Evolutionary conservation across 441 rosid genomes (phyloP), one percentile per base, ranked within the genome.

Genomic region (Aquilaria agallochum): DNA sequence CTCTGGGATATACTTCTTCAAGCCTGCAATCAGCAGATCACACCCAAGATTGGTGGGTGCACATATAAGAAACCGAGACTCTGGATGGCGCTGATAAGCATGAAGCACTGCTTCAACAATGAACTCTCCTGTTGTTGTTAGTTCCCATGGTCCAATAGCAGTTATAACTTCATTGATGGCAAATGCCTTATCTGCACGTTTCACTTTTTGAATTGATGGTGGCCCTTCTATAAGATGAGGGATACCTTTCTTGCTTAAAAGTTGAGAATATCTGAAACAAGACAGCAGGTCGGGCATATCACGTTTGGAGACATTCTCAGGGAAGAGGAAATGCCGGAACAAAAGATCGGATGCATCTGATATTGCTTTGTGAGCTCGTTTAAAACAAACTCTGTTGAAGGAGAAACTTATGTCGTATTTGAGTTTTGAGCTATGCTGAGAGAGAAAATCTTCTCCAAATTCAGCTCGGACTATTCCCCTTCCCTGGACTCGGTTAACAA

Each of bases 281-380:
- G 20, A 20, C 20, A 20, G 20, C 20, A 20, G 20, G 20, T 31
- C 12, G 10, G 51, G 11, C 15, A 36, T 7, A 11, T 11, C 4
- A 53, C 53, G 45, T 42, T 51, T 46, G 62, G 60, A 55, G 34
- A 31, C 7, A 31, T 4, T 5, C 49, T 56, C 7, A n/a, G 87
- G 87, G 58, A 82, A 82, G 42, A 66, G 40, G 58, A 72, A 74
- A 52, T 33, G 69, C 50, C 13, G 11, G 40, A 78, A 66, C 15
- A 40, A 53, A 66, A 72, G 63, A 70, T 60, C 58, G 0, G 78
- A 62, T 9, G 65, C 77, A 44, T 78, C 72, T 66, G 67, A 71
- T 20, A 76, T 56, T 14, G 83, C 87, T 56, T 76, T 76, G 53
- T 76, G 81, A 58, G 76, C 79, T 62, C 83, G 69, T 62, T 74